Base-by-base conservation (phyloP, 2,329 filamentous ascomycete genomes). In the Beauveria sp. region DNA sequence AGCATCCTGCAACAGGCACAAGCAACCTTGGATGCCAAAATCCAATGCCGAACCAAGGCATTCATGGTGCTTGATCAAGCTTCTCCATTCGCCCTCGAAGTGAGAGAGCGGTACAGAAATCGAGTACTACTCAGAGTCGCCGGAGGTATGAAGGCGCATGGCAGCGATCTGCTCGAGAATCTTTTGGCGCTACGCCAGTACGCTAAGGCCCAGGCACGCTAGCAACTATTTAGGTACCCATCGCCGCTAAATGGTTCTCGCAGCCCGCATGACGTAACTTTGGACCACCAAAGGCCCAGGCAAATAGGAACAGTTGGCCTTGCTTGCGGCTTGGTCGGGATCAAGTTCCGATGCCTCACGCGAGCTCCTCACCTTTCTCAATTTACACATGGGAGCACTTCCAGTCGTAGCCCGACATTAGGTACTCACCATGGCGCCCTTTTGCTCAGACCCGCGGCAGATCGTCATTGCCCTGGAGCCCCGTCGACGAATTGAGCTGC, bases 381-480 rank as follows among this genome's bases (percentile, higher is more conserved):
- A n/a, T 20, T 12, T 40, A 51, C 18, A 12, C 16, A 24, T 18
- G 16, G 16, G 20, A 37, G 2, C 10, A 37, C 12, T 3, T 48
- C 16, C 22, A 48, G n/a, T 24, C 26, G n/a, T 34, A 7, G 18
- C 3, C 24, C 10, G 24, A 54, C 37, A 24, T 28, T 24, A 10
- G 20, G 10, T 5, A 24, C 5, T 40, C 41, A 56, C n/a, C 14
- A 84, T 84, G 82, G 80, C 82, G 61, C 82, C 82, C 57, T 74
- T 81, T 55, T 81, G 77, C 60, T 77, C 75, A 41, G 82, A 84
- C 64, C 82, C 82, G 54, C 78, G 80, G 62, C 81, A 82, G 65
- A 70, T 84, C 59, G 76, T 82, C 71, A 78, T 85, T 58, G 76
- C 81, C 28, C 75, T 86, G 46, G 81, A 84, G 64, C 74, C 75